Base-by-base conservation (phyloP, 2,329 filamentous ascomycete genomes). In the Orbilia blumenaviensis region DNA sequence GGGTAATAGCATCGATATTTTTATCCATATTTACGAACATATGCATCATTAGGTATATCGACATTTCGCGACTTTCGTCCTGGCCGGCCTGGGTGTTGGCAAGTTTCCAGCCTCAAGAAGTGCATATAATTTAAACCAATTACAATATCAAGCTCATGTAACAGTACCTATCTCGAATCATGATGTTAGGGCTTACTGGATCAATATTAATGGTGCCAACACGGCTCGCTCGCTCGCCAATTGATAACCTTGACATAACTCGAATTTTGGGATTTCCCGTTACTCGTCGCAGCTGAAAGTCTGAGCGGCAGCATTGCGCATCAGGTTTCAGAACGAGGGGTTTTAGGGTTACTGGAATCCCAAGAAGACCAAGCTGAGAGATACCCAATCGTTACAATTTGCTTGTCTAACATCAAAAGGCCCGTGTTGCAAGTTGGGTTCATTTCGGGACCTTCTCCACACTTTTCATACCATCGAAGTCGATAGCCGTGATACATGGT, bases 321-420 rank as follows among this genome's bases (percentile, higher is more conserved):
- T 10, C 18, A 56, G 32, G 52, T 56, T 56, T 56, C 52, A 56
- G 32, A 56, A 56, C 52, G 52, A 38, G 52, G 18, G 52, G 25
- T 32, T 18, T 56, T 25, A 12, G 23, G 32, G 38, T 56, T 38
- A 29, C 29, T 38, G 18, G 23, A 56, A 36, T 56, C 27, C 32
- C 29, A 56, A 16, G 29, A 38, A 38, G 29, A 25, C 52, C 48
- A 34, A 54, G 8, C 29, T 36, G 9, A 38, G 23, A 9, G 18
- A 56, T 25, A 56, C 25, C 52, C 52, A 56, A 56, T 56, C 52
- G 52, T 56, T 56, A 56, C 29, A 56, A 38, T 16, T 38, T 56
- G 52, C 52, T 56, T 56, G 52, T 56, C 52, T 38, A 56, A 56
- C 52, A 36, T 36, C 10, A 16, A 56, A 56, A 8, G 52, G 29